Percentiles rank a stretch among this genome's conserved stretches.
These are phyloP conservation scores for Jacaranda mimosifolia DNA, from an alignment of 257 asterid genomes.

Conservation along the genomic window DNA sequence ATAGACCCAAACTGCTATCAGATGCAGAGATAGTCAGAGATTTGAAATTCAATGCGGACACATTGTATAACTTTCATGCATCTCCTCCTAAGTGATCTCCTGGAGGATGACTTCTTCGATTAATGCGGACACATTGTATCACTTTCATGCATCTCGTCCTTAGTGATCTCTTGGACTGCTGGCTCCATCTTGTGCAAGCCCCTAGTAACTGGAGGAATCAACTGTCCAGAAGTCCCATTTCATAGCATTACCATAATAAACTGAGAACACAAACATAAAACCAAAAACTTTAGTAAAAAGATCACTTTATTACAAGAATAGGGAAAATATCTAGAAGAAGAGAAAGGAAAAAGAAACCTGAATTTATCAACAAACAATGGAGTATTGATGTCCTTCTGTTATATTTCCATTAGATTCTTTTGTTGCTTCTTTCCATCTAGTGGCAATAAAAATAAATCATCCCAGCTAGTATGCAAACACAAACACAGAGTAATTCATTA, in stretches of 20 bases:
- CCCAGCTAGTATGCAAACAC: not conserved
- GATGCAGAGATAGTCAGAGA: too few species aligned
- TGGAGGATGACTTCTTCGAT: too few species aligned
- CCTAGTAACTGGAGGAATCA: conserved; percentile 81
- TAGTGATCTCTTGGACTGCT: conserved; percentile 70
- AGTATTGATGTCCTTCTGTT: conserved; percentile 11
- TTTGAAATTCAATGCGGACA: too few species aligned
- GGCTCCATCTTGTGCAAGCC: conserved; percentile 60
- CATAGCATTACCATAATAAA: conserved; percentile 35
- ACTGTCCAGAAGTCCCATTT: conserved; percentile 60
- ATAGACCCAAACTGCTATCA: too few species aligned
- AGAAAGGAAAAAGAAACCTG: not conserved
- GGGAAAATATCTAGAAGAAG: not conserved
- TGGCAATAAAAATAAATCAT: not conserved
- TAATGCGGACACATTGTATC: too few species aligned
- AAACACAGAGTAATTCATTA: not conserved
- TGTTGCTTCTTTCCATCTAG: conserved; percentile 17
- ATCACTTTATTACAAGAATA: conserved; percentile 25
- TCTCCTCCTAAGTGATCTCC: too few species aligned
- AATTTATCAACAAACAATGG: conserved; percentile 16
- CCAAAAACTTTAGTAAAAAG: conserved; percentile 27
- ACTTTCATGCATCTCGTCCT: too few species aligned
- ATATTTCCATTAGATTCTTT: conserved; percentile 25
- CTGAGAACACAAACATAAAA: conserved; percentile 33
- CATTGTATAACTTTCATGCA: too few species aligned